A percentile compares a stretch with the other conserved stretches of the same genome.
Evolutionary conservation across 1,284 basidiomycete genomes (phyloP).

Genomic region (Tremellales sp.): DNA sequence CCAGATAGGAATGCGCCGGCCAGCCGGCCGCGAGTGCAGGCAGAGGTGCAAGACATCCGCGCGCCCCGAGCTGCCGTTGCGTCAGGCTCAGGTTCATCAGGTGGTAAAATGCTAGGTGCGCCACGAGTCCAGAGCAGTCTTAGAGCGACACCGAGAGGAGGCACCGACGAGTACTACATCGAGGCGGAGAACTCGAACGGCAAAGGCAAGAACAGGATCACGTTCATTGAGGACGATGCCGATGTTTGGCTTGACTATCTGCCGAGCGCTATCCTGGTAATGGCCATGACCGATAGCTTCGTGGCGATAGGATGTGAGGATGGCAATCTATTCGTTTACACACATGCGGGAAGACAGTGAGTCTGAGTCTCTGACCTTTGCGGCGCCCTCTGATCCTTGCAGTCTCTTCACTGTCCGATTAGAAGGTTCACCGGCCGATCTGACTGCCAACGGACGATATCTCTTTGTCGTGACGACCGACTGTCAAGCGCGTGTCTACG

Average conservation of each 20-base stretch:
- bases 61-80: constrained; percentile 15
- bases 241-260: constrained; percentile 84
- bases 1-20: constrained; percentile 25
- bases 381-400: background rate
- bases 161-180: constrained; percentile 54
- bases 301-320: constrained; percentile 73
- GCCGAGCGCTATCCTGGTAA: constrained; percentile 61
- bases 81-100: constrained; percentile 2
- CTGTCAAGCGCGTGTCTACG: constrained; percentile 67
- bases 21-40: constrained; percentile 5
- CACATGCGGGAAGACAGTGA: constrained; percentile 70
- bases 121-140: constrained; percentile 32
- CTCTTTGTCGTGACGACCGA: constrained; percentile 68
- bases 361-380: background rate
- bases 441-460: constrained; percentile 61
- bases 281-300: constrained; percentile 64
- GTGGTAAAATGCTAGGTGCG: constrained; percentile 9
- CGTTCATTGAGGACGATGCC: constrained; percentile 57
- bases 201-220: constrained; percentile 50
- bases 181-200: constrained; percentile 72
- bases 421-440: constrained; percentile 64
- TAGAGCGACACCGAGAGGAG: constrained; percentile 12
- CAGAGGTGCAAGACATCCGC: constrained; percentile 31
- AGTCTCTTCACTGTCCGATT: constrained; percentile 67
- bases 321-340: constrained; percentile 72